Percentiles rank a stretch among this genome's conserved stretches.
Evolutionary conservation across 1,139 yeast genomes (phyloP).

Genomic region (Suhomyces yuchorum): DNA sequence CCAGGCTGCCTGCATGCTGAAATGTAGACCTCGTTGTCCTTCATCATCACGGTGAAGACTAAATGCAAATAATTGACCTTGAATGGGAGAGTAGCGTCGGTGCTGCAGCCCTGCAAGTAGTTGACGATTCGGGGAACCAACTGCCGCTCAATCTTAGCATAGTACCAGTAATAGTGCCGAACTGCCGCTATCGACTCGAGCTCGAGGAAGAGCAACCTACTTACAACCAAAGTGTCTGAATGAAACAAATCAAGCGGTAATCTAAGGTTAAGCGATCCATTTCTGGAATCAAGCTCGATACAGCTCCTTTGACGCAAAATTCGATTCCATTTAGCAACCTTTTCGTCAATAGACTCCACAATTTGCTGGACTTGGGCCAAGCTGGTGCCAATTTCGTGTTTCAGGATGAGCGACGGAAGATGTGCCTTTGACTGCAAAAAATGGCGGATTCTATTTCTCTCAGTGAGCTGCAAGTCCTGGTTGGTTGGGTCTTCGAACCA

Average conservation of each 20-base stretch:
- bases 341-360: conserved; percentile 1
- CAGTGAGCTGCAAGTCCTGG: conserved; percentile 52
- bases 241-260: conserved; percentile 11
- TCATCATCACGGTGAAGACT: neutral
- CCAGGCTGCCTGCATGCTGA: conserved; percentile 9
- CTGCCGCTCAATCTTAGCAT: conserved; percentile 42
- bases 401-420: neutral
- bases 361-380: conserved; percentile 1
- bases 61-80: conserved; percentile 11
- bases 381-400: neutral
- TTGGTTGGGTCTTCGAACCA: conserved; percentile 80
- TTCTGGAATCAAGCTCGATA: conserved; percentile 7
- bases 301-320: neutral
- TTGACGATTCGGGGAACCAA: conserved; percentile 29
- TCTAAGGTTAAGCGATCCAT: conserved; percentile 12
- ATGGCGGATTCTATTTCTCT: conserved; percentile 52
- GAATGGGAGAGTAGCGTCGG: neutral
- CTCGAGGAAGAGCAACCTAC: conserved; percentile 35
- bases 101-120: neutral
- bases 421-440: conserved; percentile 18
- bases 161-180: conserved; percentile 48
- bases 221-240: conserved; percentile 25
- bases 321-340: neutral
- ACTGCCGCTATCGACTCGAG: conserved; percentile 42
- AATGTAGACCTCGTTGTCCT: neutral